Evolutionary conservation across 2,329 filamentous ascomycete species (phyloP), one percentile per base, ranked within the genome.

Genomic region (Sarocladiaceae sp.): DNA sequence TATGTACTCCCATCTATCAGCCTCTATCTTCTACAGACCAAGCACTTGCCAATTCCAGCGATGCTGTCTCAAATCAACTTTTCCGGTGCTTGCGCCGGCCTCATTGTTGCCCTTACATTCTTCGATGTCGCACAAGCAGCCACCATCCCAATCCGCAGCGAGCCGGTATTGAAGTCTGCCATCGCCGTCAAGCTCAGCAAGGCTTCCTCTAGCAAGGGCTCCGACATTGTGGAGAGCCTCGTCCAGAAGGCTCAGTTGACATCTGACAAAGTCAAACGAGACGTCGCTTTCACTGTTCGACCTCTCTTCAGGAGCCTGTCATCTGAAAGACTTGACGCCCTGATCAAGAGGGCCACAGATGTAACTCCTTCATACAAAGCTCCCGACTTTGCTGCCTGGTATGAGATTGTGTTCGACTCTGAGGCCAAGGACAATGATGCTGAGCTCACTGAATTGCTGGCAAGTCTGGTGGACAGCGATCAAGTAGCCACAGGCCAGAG

Each of bases 121-220:
- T 23, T 23, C 18, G 35, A 37, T 17, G n/a, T 17, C 8, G 35
- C 35, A 10, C 11, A 8, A 22, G 37, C 37, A 4, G 37, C 23
- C 18, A 40, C 37, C 15, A 20, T 40, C 15, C 37, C 37, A 20
- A 20, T 40, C 8, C 37, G 18, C 17, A 40, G 37, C 18, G 37
- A 40, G 18, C 17, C 37, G 8, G 5, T 10, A 13, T 17, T 35
- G 6, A 52, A 46, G 35, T 29, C 50, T 31, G 35, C 50, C 25
- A 46, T 52, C 36, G 50, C 50, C 2, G 26, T 52, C 50, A 52
- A 52, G 28, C 25, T 52, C 11, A 52, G n/a, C 39, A 33, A 26
- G 20, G 28, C 4, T 5, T 18, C 23, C 17, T 37, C 47, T 37
- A 13, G 35, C 3, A 20, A 40, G 5, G 50, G 50, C 7, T 20